These are phyloP conservation scores for Exophiala calicioides DNA, from an alignment of 2,329 filamentous ascomycete species.

Conservation along the genomic window DNA sequence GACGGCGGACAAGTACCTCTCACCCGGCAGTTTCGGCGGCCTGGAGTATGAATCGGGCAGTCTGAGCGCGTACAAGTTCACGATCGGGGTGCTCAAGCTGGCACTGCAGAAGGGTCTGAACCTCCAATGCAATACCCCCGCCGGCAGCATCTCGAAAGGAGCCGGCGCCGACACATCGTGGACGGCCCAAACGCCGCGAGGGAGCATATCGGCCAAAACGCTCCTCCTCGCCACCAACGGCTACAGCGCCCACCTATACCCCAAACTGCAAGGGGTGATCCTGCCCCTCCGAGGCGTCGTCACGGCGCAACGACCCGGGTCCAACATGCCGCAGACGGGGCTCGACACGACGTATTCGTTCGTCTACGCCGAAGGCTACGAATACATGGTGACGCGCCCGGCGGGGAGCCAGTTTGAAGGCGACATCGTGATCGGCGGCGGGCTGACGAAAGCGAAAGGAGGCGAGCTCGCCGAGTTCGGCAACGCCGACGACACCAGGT, in stretches of 20 bases:
- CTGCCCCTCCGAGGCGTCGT: conserved; percentile 56
- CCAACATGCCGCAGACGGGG: conserved; percentile 29
- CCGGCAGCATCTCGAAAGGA: conserved; percentile 26
- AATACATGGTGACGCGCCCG: conserved; percentile 40
- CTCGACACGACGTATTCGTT: conserved; percentile 30
- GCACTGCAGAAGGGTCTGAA: conserved; percentile 40
- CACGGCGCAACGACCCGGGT: conserved; percentile 44
- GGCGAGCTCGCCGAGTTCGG: conserved; percentile 23
- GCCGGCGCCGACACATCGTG: conserved; percentile 11
- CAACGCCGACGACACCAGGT: conserved; percentile 34
- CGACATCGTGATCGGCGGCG: conserved; percentile 37
- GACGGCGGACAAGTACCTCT: conserved; percentile 44
- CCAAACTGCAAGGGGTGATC: conserved; percentile 49
- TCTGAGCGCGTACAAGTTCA: conserved; percentile 44
- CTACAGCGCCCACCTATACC: conserved; percentile 51
- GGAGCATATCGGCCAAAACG: conserved; percentile 43
- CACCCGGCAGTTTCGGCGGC: conserved; percentile 47
- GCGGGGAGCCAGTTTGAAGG: conserved; percentile 32
- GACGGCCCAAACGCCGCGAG: conserved; percentile 47
- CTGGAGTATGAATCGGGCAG: conserved; percentile 51
- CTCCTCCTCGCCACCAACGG: conserved; percentile 58
- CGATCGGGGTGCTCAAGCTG: conserved; percentile 49
- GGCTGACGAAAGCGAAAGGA: conserved; percentile 19
- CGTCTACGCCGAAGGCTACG: conserved; percentile 38
- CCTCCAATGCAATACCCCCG: conserved; percentile 38